A percentile compares a stretch with the other conserved stretches of the same genome.
These are phyloP conservation scores for Ophiostoma perfectum DNA, from an alignment of 2,329 filamentous ascomycete species.

Conservation along the genomic window DNA sequence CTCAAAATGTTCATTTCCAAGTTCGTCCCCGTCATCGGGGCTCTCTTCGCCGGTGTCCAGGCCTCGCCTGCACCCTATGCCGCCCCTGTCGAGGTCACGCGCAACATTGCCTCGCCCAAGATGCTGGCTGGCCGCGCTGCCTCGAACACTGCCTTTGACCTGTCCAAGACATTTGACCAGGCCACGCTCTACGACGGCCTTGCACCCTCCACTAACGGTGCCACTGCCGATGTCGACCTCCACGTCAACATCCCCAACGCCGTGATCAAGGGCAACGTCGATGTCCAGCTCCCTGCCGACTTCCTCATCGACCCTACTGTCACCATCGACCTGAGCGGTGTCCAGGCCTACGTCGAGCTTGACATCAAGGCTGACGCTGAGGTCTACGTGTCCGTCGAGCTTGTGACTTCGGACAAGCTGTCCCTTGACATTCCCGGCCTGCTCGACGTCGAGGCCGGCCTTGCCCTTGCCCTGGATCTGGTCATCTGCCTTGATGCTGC, in stretches of 20 bases:
- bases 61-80: slow-evolving; percentile 21
- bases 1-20: slow-evolving; percentile 22
- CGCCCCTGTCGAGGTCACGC: neutral
- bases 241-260: slow-evolving; percentile 27
- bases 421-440: slow-evolving; percentile 29
- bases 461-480: slow-evolving; percentile 31
- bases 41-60: slow-evolving; percentile 23
- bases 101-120: slow-evolving; percentile 9
- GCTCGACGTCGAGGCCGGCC: slow-evolving; percentile 27
- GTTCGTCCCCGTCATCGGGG: slow-evolving; percentile 23
- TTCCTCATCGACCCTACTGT: slow-evolving; percentile 27
- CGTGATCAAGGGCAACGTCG: slow-evolving; percentile 25
- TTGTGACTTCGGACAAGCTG: slow-evolving; percentile 27
- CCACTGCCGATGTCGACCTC: slow-evolving; percentile 24
- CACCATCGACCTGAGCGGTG: slow-evolving; percentile 29
- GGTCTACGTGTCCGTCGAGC: slow-evolving; percentile 28
- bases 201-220: slow-evolving; percentile 5
- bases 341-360: slow-evolving; percentile 30
- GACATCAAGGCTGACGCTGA: slow-evolving; percentile 29
- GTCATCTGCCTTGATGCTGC: slow-evolving; percentile 30
- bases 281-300: slow-evolving; percentile 23
- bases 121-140: slow-evolving; percentile 3
- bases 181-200: slow-evolving; percentile 27
- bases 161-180: slow-evolving; percentile 25
- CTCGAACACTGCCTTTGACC: slow-evolving; percentile 21